Conservation (phyloP, 768 basidiomycete species). For the Lactarius hengduanensis region DNA sequence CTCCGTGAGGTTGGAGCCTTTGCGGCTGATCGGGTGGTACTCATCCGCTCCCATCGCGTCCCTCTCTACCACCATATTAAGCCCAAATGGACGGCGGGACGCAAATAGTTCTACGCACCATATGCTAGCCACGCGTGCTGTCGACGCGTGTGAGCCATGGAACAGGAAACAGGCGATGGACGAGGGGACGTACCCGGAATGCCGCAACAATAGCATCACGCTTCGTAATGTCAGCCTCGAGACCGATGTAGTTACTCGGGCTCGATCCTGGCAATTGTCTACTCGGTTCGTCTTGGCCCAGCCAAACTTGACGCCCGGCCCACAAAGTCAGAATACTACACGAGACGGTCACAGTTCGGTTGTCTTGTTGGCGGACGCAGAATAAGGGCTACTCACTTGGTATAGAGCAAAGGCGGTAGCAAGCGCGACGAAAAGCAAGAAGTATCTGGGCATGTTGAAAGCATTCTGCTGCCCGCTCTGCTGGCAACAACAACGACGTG, state of each 20-base stretch:
- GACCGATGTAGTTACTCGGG: constrained; percentile 29
- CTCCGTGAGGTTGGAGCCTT: constrained; percentile 73
- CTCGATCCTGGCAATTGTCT: constrained; percentile 30
- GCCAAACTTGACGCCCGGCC: constrained; percentile 13
- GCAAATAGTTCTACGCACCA: constrained; percentile 45
- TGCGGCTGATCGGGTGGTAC: constrained; percentile 78
- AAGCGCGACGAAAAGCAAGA: constrained; percentile 6
- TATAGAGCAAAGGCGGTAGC: constrained; percentile 15
- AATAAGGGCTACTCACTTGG: constrained; percentile 2
- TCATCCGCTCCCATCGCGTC: constrained; percentile 93
- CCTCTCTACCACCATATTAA: constrained; percentile 50
- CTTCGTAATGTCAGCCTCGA: constrained; percentile 57
- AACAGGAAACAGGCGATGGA: background rate
- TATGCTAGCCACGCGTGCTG: constrained; percentile 88
- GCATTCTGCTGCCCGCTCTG: background rate
- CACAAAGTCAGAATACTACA: constrained; percentile 15
- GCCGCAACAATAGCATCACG: constrained; percentile 73
- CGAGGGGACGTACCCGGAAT: constrained; percentile 58
- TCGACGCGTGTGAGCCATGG: constrained; percentile 25
- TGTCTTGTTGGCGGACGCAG: background rate
- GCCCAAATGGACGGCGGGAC: constrained; percentile 9
- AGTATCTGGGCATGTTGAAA: background rate
- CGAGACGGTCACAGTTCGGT: background rate
- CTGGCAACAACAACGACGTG: background rate
- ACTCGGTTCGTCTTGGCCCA: constrained; percentile 3